Conservation (phyloP, 2,329 filamentous ascomycete species). For the Ophiognomonia clavigignenti-juglandacearum region DNA sequence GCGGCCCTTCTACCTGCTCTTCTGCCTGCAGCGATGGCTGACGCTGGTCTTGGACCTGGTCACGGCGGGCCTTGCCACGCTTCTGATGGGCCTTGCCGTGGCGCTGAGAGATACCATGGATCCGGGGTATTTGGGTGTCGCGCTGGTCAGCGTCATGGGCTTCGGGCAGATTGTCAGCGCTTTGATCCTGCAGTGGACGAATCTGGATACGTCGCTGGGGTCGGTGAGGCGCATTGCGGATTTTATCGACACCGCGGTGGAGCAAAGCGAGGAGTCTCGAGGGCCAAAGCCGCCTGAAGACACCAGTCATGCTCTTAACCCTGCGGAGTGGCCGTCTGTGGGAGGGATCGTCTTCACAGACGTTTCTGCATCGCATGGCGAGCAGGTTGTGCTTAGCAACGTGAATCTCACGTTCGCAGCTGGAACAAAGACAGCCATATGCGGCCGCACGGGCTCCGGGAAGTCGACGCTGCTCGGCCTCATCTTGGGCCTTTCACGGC, state of each 20-base stretch:
- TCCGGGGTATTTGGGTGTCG: slow-evolving; percentile 15
- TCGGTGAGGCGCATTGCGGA: slow-evolving; percentile 9
- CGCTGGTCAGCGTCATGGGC: slow-evolving; percentile 13
- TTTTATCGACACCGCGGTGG: background rate
- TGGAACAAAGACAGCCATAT: too few relatives aligned
- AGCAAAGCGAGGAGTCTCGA: too few relatives aligned
- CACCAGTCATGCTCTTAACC: too few relatives aligned
- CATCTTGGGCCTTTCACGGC: too few relatives aligned
- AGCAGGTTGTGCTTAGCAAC: too few relatives aligned
- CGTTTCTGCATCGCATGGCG: too few relatives aligned
- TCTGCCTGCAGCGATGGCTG: slow-evolving; percentile 19
- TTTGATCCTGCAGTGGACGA: slow-evolving; percentile 14
- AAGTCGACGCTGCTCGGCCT: too few relatives aligned
- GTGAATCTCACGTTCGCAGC: too few relatives aligned
- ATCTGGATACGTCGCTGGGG: slow-evolving; percentile 14
- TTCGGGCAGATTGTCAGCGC: slow-evolving; percentile 4
- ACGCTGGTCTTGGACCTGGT: slow-evolving; percentile 17
- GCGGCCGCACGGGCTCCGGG: too few relatives aligned
- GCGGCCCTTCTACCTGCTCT: slow-evolving; percentile 16
- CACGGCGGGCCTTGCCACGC: slow-evolving; percentile 13
- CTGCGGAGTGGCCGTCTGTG: too few relatives aligned
- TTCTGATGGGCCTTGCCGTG: slow-evolving; percentile 15
- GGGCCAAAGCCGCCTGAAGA: too few relatives aligned
- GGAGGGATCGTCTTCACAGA: too few relatives aligned
- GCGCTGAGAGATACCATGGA: background rate